Percentiles rank a stretch among this genome's conserved stretches.
Evolutionary conservation across 2,329 filamentous ascomycete species (phyloP).

Genomic region (Apiospora koreana): DNA sequence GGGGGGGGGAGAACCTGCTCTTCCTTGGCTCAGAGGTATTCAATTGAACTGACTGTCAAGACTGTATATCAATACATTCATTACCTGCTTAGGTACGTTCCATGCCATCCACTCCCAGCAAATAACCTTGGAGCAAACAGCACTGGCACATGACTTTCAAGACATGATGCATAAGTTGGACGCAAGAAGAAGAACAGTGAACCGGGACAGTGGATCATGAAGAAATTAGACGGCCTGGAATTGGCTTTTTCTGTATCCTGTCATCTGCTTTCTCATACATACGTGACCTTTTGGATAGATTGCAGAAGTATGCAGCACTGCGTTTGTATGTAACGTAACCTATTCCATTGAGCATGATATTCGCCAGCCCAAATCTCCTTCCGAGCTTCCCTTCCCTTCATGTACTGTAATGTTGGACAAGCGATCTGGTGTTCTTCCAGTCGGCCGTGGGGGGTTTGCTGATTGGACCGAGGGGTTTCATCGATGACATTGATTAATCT

Average conservation of each 20-base stretch:
- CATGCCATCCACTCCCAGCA: background rate
- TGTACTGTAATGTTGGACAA: background rate
- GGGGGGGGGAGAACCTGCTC: too few relatives aligned
- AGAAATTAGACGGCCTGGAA: background rate
- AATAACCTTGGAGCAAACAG: background rate
- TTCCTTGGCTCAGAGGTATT: too few relatives aligned
- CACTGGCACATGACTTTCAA: background rate
- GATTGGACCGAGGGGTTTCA: constrained; percentile 1
- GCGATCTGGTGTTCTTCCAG: background rate
- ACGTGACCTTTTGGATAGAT: background rate
- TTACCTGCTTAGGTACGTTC: too few relatives aligned
- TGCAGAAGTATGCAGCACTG: background rate
- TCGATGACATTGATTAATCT: constrained; percentile 7
- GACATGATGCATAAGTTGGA: background rate
- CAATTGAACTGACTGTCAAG: too few relatives aligned
- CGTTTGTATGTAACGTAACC: background rate
- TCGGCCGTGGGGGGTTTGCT: background rate
- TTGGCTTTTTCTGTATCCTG: background rate
- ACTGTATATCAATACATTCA: too few relatives aligned
- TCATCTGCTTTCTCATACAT: background rate
- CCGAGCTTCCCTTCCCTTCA: background rate
- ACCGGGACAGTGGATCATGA: constrained; percentile 3
- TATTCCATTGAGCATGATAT: background rate
- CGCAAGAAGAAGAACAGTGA: background rate
- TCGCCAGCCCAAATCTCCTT: background rate